Conservation (phyloP, 768 basidiomycete species). For the Serpula lacrymans region DNA sequence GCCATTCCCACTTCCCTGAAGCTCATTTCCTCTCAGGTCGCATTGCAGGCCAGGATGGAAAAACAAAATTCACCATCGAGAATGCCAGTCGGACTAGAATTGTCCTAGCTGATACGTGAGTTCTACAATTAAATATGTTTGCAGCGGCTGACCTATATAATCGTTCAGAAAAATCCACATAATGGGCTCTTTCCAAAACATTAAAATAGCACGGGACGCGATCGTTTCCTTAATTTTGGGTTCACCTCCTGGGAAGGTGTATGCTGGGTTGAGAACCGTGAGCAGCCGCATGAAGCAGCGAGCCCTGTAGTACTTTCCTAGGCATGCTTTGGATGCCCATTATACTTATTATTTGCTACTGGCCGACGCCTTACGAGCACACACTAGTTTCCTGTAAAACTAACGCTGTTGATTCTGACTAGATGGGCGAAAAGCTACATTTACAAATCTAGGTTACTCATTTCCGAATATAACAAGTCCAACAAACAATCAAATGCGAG, state of each 20-base stretch:
- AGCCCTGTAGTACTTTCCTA: conserved; percentile 50
- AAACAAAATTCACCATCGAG: conserved; percentile 98
- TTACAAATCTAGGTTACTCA: conserved; percentile 11
- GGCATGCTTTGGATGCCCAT: not conserved
- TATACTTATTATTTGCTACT: conserved; percentile 7
- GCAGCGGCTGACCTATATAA: conserved; percentile 5
- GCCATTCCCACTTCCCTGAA: not conserved
- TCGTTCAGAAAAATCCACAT: conserved; percentile 91
- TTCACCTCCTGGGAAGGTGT: conserved; percentile 92
- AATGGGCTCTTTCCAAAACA: conserved; percentile 97
- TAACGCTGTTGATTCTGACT: not conserved
- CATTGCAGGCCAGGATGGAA: conserved; percentile 97
- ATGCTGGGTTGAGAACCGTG: conserved; percentile 87
- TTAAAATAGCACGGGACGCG: conserved; percentile 95
- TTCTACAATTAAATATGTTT: conserved; percentile 17
- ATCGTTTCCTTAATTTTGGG: conserved; percentile 94
- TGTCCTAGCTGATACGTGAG: conserved; percentile 94
- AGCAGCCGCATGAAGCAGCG: conserved; percentile 93
- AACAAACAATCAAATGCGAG: not conserved
- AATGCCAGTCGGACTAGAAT: conserved; percentile 97
- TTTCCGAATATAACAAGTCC: not conserved
- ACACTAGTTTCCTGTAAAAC: conserved; percentile 2
- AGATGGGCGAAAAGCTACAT: conserved; percentile 2
- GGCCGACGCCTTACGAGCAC: too few relatives aligned
- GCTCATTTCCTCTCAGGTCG: conserved; percentile 54